phyloP scores from a whole-genome alignment of 768 basidiomycete genomes.

The Lactarius deliciosus region DNA sequence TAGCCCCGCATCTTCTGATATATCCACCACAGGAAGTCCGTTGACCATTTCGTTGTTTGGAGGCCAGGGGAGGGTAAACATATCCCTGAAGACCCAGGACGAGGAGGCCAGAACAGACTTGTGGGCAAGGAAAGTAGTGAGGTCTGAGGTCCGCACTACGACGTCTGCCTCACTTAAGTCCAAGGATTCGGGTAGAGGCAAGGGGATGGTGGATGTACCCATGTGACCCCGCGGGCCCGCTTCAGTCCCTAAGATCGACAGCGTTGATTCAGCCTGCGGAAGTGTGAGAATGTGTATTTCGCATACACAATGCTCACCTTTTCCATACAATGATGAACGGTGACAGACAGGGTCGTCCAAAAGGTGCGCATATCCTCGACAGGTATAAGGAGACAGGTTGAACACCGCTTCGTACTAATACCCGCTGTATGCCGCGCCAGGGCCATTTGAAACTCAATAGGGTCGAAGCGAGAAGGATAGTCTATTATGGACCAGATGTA shows the following conservation, averaged over 20 bases:
- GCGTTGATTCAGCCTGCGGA: background rate
- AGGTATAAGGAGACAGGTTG: background rate
- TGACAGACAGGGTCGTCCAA: background rate
- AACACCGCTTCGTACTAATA: background rate
- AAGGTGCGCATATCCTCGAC: background rate
- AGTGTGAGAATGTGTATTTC: background rate
- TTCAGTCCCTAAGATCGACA: background rate
- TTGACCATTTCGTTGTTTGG: background rate
- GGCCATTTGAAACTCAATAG: constrained; percentile 5
- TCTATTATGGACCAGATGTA: background rate
- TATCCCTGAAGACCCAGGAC: constrained; percentile 38
- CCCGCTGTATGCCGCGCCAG: background rate
- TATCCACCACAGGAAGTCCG: constrained; percentile 18
- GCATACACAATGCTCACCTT: background rate
- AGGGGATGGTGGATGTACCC: background rate
- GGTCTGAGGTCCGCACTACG: background rate
- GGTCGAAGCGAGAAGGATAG: background rate
- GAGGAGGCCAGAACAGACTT: constrained; percentile 25
- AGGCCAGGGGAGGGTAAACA: constrained; percentile 37
- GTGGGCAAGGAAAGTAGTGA: background rate
- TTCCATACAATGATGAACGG: background rate
- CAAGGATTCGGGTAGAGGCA: constrained; percentile 33
- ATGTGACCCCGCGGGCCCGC: background rate
- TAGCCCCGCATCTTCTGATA: constrained; percentile 28
- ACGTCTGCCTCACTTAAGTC: background rate